phyloP scores from a whole-genome alignment of 305 asterid species.

The Withania somnifera region DNA sequence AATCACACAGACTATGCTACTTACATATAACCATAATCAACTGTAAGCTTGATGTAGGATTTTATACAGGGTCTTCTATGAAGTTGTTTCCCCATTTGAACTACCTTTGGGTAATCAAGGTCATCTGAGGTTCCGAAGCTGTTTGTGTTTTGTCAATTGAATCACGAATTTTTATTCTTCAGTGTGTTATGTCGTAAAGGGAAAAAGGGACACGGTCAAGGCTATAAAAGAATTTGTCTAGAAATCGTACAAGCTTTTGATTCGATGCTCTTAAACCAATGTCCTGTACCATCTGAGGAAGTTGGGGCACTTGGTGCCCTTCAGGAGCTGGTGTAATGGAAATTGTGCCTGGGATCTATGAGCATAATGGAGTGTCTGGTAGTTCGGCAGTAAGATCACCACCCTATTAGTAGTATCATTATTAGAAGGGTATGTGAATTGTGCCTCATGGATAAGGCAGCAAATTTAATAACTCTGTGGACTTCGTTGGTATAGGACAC shows the following conservation, averaged over 20 bases:
- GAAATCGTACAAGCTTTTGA: neutral
- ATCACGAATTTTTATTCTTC: neutral
- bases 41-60: neutral
- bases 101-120: neutral
- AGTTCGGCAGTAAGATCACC: neutral
- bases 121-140: neutral
- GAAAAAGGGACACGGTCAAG: neutral
- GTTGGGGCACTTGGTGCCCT: neutral
- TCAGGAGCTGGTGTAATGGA: neutral
- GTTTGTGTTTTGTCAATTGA: neutral
- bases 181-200: neutral
- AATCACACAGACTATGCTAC: slow-evolving; percentile 8
- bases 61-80: neutral
- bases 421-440: slow-evolving; percentile 16
- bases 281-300: neutral
- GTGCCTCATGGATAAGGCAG: slow-evolving; percentile 16
- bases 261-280: neutral
- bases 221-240: neutral
- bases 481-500: slow-evolving; percentile 6
- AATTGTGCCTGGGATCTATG: neutral
- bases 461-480: slow-evolving; percentile 17
- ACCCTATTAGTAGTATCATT: slow-evolving; percentile 2
- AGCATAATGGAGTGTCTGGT: neutral
- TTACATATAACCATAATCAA: slow-evolving; percentile 2
- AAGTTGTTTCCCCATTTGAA: neutral